Evolutionary conservation across 495 filamentous ascomycete genomes (phyloP).

Genomic region (Schizothecium vesticola): DNA sequence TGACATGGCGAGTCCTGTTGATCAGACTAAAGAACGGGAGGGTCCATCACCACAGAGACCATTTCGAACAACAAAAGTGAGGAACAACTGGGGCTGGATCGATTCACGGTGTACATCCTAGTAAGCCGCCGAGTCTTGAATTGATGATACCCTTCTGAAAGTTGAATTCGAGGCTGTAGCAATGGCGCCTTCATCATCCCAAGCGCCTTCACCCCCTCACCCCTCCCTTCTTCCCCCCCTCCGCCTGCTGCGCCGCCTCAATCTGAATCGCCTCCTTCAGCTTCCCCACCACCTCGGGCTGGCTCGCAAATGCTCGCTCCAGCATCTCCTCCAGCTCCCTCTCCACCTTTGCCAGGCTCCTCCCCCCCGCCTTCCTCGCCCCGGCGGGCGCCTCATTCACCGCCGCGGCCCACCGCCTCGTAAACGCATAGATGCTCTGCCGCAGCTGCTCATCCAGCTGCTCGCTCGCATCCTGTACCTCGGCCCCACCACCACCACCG

Average conservation of each 20-base stretch:
- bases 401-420: conserved; percentile 51
- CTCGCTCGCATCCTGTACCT: conserved; percentile 61
- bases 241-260: conserved; percentile 34
- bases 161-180: background rate
- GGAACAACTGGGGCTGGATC: background rate
- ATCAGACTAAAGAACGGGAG: background rate
- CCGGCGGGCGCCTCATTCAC: conserved; percentile 34
- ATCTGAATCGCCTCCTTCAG: conserved; percentile 46
- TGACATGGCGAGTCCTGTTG: background rate
- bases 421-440: conserved; percentile 75
- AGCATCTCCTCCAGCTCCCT: conserved; percentile 44
- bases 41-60: too few species aligned
- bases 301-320: conserved; percentile 38
- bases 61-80: too few species aligned
- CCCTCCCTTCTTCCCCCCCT: conserved; percentile 16
- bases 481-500: conserved; percentile 4
- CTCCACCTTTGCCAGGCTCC: conserved; percentile 37
- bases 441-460: conserved; percentile 75
- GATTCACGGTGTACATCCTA: background rate
- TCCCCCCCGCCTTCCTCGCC: conserved; percentile 30
- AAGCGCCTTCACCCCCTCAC: conserved; percentile 2
- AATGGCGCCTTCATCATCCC: background rate
- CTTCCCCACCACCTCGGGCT: conserved; percentile 45
- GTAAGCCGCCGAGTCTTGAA: background rate
- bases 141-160: background rate